Evolutionary conservation across 2,329 filamentous ascomycete species (phyloP), one percentile per base, ranked within the genome.

Genomic region (Ascosphaera pollenicola): DNA sequence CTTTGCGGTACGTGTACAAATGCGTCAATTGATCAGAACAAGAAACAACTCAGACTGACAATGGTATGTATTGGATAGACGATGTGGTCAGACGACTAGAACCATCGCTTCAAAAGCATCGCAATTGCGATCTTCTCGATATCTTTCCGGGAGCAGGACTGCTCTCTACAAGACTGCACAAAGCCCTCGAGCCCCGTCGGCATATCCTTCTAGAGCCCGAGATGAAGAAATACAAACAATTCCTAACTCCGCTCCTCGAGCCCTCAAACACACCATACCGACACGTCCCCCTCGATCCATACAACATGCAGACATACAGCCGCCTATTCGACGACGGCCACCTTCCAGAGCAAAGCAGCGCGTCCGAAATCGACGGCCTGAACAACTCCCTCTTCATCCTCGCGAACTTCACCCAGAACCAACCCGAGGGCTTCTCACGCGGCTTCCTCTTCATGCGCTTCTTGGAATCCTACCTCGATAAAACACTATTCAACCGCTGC

Each of bases 131-230:
- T 49, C 68, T 95, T 35, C 63, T 98, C 48, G 87, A 95, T 52
- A 62, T 93, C 41, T 82, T 85, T 54, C 87, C 87, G 0, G 84
- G 84, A 11, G 61, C 62, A 1, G 82, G 84, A 7, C 40, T 92
- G 2, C 89, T 78, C 72, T 92, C 85, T 26, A 63, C 64, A 19
- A 80, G 77, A 49, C 62, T 95, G 1, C 74, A 93, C 52, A 65
- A 81, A 0, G 60, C 69, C 36, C 63, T 98, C 6, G 61, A 82
- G 49, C 87, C 87, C 3, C 74, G 83, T 41, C 75, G 71, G 3
- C 89, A 98, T 60, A 61, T 94, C 35, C 64, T 98, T 34, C 66
- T 94, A 56, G 85, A 95, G 50, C 73, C 75, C 2, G 69, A 80
- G 26, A 54, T 58, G 2, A 56, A 63, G 0, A 49, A 67, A 3